A percentile compares a stretch with the other conserved stretches of the same genome.
Evolutionary conservation across 2,329 filamentous ascomycete species (phyloP).

Genomic region (Penicillium corylophilum): DNA sequence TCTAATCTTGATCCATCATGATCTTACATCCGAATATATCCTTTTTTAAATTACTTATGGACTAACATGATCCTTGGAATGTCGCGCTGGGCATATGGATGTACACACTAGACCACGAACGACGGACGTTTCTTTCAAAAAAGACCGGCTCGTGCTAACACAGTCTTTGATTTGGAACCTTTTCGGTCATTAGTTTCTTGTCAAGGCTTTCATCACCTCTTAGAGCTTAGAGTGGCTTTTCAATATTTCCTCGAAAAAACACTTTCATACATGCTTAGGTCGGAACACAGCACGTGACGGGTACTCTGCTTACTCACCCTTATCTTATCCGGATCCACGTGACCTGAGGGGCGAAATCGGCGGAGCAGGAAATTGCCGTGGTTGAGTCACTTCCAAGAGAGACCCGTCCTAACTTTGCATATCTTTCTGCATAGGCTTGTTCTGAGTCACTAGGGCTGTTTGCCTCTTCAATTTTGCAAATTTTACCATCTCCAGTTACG

Average conservation of each 20-base stretch:
- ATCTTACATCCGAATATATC: background rate
- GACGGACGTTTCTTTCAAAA: background rate
- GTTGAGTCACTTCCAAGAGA: constrained; percentile 15
- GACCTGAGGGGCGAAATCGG: constrained; percentile 13
- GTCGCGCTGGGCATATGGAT: background rate
- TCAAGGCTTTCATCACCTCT: too few species aligned
- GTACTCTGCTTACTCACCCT: background rate
- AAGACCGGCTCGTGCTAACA: too few species aligned
- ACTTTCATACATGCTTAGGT: background rate
- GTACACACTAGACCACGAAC: background rate
- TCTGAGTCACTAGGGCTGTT: background rate
- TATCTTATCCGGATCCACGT: constrained; percentile 14
- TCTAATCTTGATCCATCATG: background rate
- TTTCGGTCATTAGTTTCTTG: too few species aligned
- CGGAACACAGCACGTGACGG: background rate
- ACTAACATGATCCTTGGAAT: background rate
- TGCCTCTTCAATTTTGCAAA: background rate
- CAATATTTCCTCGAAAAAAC: too few species aligned
- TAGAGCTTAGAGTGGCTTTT: too few species aligned
- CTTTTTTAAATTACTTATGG: background rate
- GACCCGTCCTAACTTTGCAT: background rate
- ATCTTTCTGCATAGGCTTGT: background rate
- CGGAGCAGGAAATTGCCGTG: constrained; percentile 13
- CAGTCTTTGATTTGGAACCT: too few species aligned
- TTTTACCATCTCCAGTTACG: background rate